Evolutionary conservation across 2,329 filamentous ascomycete species (phyloP).

Genomic region (Talaromyces marneffei): DNA sequence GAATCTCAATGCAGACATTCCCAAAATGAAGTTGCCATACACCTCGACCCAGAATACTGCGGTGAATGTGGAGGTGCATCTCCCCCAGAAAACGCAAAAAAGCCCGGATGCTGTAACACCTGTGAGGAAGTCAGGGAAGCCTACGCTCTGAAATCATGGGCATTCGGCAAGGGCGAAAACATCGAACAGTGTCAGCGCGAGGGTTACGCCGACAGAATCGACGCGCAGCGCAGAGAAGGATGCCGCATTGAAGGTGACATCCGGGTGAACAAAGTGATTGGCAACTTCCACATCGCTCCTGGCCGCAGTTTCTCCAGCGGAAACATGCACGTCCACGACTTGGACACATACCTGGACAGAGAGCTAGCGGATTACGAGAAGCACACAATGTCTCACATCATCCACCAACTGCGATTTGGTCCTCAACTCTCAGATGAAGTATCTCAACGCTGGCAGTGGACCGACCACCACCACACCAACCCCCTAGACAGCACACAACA

Average conservation of each 20-base stretch:
- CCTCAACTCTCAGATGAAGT: conserved; percentile 77
- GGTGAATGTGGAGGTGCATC: conserved; percentile 86
- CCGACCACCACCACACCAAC: conserved; percentile 78
- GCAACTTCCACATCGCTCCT: conserved; percentile 97
- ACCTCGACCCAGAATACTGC: conserved; percentile 89
- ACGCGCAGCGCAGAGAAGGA: conserved; percentile 82
- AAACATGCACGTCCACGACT: conserved; percentile 95
- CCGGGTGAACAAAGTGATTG: conserved; percentile 95
- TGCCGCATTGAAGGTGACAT: conserved; percentile 89
- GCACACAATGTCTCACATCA: conserved; percentile 83
- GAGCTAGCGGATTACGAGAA: conserved; percentile 52
- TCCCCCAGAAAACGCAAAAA: conserved; percentile 63
- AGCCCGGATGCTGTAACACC: conserved; percentile 91
- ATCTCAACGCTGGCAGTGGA: conserved; percentile 61
- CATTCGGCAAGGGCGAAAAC: conserved; percentile 83
- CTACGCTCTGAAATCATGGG: conserved; percentile 84
- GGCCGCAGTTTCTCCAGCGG: conserved; percentile 93
- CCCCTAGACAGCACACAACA: conserved; percentile 79
- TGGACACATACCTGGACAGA: conserved; percentile 87
- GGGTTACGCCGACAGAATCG: conserved; percentile 83
- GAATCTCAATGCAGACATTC: conserved; percentile 51
- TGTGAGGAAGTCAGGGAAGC: conserved; percentile 96
- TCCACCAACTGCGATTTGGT: conserved; percentile 88
- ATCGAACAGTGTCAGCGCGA: conserved; percentile 95
- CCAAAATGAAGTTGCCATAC: conserved; percentile 61